Conservation (phyloP, 2,329 filamentous ascomycete species). For the Verticillium nonalfalfae region DNA sequence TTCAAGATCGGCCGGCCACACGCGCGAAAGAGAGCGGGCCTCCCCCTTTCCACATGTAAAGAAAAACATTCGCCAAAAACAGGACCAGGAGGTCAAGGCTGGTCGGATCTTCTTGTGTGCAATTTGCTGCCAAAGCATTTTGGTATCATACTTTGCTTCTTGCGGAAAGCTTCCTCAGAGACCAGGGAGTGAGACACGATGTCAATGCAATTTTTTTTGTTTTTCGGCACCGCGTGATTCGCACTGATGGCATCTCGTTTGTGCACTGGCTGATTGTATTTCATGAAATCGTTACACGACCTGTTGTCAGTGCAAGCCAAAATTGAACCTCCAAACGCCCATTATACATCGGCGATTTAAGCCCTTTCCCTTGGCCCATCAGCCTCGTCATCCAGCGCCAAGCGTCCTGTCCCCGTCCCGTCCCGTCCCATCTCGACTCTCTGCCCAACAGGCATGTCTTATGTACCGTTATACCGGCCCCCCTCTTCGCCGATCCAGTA, state of each 20-base stretch:
- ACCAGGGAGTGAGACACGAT: background rate
- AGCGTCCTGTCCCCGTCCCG: background rate
- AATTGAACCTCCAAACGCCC: background rate
- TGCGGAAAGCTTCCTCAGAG: background rate
- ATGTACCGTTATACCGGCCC: constrained; percentile 40
- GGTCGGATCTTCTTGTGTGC: background rate
- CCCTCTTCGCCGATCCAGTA: constrained; percentile 52
- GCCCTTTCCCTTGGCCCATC: background rate
- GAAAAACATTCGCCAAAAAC: background rate
- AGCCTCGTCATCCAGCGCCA: background rate
- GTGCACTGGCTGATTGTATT: background rate
- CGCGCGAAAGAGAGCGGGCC: background rate
- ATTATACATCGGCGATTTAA: background rate
- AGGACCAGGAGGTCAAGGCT: background rate
- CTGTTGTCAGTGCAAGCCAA: background rate
- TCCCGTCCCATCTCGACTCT: too few species aligned
- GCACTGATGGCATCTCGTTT: background rate
- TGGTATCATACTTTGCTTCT: background rate
- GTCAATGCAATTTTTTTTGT: background rate
- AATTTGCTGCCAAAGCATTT: background rate
- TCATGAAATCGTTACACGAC: background rate
- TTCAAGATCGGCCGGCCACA: too few species aligned
- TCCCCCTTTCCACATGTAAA: background rate
- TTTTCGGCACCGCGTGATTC: background rate
- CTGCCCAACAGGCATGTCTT: too few species aligned